phyloP scores from a whole-genome alignment of 306 rosid species.

The Citrullus amarus region DNA sequence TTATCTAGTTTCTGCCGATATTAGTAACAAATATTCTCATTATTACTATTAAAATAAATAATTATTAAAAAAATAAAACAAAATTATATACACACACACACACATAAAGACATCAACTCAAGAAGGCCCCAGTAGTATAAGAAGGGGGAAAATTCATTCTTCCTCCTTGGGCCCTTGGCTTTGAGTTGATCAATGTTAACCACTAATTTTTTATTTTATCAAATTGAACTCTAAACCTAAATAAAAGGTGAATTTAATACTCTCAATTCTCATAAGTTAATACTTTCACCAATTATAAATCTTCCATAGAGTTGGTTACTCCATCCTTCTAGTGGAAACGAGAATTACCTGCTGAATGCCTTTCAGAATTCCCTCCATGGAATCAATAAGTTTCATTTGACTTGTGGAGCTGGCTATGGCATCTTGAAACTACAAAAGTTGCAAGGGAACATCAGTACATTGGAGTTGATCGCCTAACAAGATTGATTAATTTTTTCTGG shows the following conservation, averaged over 20 bases:
- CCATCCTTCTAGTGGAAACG: not conserved
- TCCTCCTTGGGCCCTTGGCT: not conserved
- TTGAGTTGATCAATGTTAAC: not conserved
- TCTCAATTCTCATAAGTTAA: not conserved
- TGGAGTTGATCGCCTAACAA: not conserved
- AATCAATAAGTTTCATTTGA: constrained; percentile 54
- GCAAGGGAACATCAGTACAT: not conserved
- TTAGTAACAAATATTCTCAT: not conserved
- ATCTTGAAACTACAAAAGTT: constrained; percentile 60
- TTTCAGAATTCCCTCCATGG: constrained; percentile 91
- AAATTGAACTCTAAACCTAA: not conserved
- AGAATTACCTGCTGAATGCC: constrained; percentile 73
- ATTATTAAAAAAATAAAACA: too few relatives aligned
- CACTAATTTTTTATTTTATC: not conserved
- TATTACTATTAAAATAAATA: not conserved
- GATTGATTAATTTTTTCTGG: not conserved
- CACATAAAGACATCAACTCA: not conserved
- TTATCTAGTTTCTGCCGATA: constrained; percentile 54
- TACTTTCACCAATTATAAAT: not conserved
- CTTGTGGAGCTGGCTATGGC: constrained; percentile 66
- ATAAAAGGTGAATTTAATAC: not conserved
- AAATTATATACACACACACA: not conserved
- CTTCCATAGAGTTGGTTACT: constrained; percentile 8
- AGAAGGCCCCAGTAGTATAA: not conserved
- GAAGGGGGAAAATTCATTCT: not conserved